Percentiles rank a stretch among this genome's conserved stretches.
Evolutionary conservation across 1,284 basidiomycete species (phyloP).

Genomic region (Microbotryum silenes-acaulis): DNA sequence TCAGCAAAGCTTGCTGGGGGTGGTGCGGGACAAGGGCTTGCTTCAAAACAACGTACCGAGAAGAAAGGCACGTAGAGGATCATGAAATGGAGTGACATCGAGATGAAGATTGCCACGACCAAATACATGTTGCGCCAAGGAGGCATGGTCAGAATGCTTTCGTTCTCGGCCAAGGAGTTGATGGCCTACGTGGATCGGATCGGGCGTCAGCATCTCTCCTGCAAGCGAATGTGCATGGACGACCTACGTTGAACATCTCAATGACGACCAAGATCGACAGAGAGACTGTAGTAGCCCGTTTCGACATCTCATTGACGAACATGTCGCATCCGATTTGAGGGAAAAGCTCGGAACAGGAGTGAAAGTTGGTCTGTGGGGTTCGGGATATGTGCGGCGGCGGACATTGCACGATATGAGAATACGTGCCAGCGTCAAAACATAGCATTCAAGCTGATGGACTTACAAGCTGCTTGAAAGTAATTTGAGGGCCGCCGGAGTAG

Average conservation of each 20-base stretch:
- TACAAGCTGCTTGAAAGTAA: slow-evolving; percentile 84
- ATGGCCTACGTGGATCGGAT: slow-evolving; percentile 13
- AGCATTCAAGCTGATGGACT: slow-evolving; percentile 40
- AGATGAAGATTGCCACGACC: slow-evolving; percentile 74
- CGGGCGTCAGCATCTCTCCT: background rate
- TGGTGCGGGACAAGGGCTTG: background rate
- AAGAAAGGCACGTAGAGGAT: slow-evolving; percentile 95
- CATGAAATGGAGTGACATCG: slow-evolving; percentile 84
- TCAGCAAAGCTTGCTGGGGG: background rate
- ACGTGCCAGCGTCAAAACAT: background rate
- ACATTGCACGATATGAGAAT: no score
- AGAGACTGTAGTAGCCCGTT: slow-evolving; percentile 89
- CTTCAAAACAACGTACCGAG: slow-evolving; percentile 51
- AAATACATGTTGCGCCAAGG: slow-evolving; percentile 91
- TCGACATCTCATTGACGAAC: slow-evolving; percentile 77
- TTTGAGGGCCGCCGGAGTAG: slow-evolving; percentile 82
- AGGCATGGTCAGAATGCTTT: slow-evolving; percentile 77
- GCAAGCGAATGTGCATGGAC: background rate
- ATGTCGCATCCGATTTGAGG: slow-evolving; percentile 86
- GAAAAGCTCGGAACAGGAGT: slow-evolving; percentile 73
- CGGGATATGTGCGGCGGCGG: background rate
- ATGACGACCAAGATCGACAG: slow-evolving; percentile 86
- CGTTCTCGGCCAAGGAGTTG: slow-evolving; percentile 96
- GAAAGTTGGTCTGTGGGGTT: slow-evolving; percentile 72
- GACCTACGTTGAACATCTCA: slow-evolving; percentile 92